phyloP scores from a whole-genome alignment of 169 alveolate genomes.

The Toxoplasma gondii region DNA sequence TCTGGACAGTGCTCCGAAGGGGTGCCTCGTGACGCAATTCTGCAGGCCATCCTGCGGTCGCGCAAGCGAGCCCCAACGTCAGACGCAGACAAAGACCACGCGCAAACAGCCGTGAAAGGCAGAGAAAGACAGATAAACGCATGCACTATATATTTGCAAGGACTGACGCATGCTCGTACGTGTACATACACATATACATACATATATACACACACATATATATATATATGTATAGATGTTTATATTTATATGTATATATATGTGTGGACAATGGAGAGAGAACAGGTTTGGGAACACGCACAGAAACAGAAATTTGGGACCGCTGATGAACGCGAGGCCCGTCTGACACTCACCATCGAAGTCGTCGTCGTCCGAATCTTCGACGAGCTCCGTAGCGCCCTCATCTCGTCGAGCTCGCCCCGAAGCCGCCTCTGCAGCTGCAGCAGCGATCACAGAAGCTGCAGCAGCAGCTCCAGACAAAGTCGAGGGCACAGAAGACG shows the following conservation, averaged over 20 bases:
- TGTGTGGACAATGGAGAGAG: not conserved
- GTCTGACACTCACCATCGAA: slow-evolving; percentile 4
- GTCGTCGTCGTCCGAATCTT: not conserved
- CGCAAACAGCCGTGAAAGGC: too few relatives aligned
- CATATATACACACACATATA: not conserved
- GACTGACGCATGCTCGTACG: not conserved
- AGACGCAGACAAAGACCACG: not conserved
- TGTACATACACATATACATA: not conserved
- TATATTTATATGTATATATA: too few relatives aligned
- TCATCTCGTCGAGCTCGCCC: slow-evolving; percentile 30
- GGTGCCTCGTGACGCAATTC: too few relatives aligned
- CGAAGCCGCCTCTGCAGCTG: slow-evolving; percentile 10
- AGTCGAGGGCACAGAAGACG: not conserved
- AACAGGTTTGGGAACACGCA: not conserved
- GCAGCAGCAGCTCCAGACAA: slow-evolving; percentile 16
- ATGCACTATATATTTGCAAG: too few relatives aligned
- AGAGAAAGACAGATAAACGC: too few relatives aligned
- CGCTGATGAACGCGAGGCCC: not conserved
- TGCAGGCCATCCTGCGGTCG: not conserved
- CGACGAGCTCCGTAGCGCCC: slow-evolving; percentile 3
- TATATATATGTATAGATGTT: too few relatives aligned
- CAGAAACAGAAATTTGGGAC: not conserved
- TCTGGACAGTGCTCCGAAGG: not conserved
- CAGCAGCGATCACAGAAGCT: not conserved
- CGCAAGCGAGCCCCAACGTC: not conserved